A percentile compares a stretch with the other conserved stretches of the same genome.
Conservation (phyloP, 2,329 filamentous ascomycete species). For the Talaromyces sp. region DNA sequence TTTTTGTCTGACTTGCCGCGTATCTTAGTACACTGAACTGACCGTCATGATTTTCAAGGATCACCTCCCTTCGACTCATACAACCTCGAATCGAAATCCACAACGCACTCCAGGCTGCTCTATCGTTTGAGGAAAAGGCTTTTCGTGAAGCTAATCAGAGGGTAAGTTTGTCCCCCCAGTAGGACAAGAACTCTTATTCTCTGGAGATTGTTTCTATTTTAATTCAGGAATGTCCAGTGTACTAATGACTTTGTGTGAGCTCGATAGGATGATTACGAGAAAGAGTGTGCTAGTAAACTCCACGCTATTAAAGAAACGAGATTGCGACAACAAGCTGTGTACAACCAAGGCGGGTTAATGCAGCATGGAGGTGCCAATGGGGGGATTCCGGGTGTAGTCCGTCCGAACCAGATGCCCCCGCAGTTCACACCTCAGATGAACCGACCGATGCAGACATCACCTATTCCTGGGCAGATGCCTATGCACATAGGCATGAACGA, state of each 20-base stretch:
- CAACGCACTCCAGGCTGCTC: conserved; percentile 36
- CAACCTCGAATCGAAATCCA: conserved; percentile 37
- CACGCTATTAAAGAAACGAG: conserved; percentile 42
- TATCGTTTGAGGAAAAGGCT: conserved; percentile 43
- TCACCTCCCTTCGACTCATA: conserved; percentile 43
- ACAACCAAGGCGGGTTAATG: conserved; percentile 28
- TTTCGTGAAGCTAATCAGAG: conserved; percentile 38
- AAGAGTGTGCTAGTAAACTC: conserved; percentile 41
- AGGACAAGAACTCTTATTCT: background rate
- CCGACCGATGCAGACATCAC: conserved; percentile 48
- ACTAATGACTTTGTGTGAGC: background rate
- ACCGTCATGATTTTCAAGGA: conserved; percentile 23
- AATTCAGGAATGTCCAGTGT: background rate
- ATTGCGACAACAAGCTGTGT: conserved; percentile 30
- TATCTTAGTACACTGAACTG: background rate
- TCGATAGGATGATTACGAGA: conserved; percentile 39
- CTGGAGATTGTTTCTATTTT: background rate
- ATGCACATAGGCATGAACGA: conserved; percentile 34
- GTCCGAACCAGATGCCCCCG: conserved; percentile 39
- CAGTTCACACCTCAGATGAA: conserved; percentile 48
- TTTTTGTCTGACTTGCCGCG: background rate
- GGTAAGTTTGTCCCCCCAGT: conserved; percentile 19
- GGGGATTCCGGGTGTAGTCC: conserved; percentile 32
- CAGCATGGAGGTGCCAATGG: conserved; percentile 23
- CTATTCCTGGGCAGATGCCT: conserved; percentile 39